Evolutionary conservation across 2,329 filamentous ascomycete genomes (phyloP), one percentile per base, ranked within the genome.

Genomic region (Colletotrichum sp.): DNA sequence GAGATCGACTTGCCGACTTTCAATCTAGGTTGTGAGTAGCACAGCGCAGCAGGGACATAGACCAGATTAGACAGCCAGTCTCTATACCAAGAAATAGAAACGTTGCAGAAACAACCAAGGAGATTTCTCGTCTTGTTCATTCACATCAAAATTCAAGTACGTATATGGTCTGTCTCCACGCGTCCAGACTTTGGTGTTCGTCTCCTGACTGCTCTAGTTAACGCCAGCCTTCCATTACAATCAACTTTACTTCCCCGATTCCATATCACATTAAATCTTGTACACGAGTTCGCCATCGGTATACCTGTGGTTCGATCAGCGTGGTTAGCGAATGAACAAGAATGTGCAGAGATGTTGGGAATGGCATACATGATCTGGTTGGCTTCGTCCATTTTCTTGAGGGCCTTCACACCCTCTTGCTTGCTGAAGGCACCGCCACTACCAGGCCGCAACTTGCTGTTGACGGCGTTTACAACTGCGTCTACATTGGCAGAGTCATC

Each of bases 301-400:
- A 78, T 89, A 90, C 90, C 89, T 92, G 72, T 82, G 77, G 67
- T 34, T 30, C 24, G 21, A 38, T 77, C 71, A 72, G 67, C 36
- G 10, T 8, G 16, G 52, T 36, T 26, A 52, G 43, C 48, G 66
- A 18, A 21, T 16, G 26, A 32, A 26, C 28, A 10, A 28, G 18
- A n/a, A 32, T 9, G 15, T n/a, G 60, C 32, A 52, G n/a, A 52
- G 43, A 52, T 21, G 43, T 52, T 6, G 18, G 12, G 34, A 34
- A 24, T 43, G 18, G 92, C 94, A 91, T 88, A 96, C 96, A 99
- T 99, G 82, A 99, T 93, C 87, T 96, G 93, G 84, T 98, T 98
- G 80, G 90, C 88, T 78, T 94, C 93, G 80, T 95, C 93, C 92
- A 99, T 93, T 82, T 90, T 92, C 84, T 92, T 92, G 72, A 99